Evolutionary conservation across 2,329 filamentous ascomycete genomes (phyloP).

Genomic region (Fusarium sp.): DNA sequence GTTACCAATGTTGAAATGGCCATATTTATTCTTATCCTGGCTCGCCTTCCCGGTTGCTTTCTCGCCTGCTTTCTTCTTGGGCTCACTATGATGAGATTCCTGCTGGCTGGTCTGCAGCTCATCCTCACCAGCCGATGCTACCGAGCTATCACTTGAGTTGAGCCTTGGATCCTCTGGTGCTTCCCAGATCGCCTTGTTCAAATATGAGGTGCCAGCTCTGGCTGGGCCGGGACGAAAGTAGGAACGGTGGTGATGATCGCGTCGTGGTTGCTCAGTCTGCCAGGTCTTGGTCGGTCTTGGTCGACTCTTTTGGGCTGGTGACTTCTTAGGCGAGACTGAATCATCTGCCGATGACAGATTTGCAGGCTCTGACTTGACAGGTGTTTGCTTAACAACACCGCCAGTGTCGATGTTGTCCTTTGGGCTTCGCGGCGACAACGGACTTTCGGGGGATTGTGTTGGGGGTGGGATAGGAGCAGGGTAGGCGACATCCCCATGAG

Average conservation of each 20-base stretch:
- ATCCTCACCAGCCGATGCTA: slow-evolving; percentile 20
- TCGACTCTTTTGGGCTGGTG: slow-evolving; percentile 3
- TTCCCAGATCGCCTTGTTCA: slow-evolving; percentile 35
- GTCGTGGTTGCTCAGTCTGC: slow-evolving; percentile 32
- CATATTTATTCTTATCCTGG: slow-evolving; percentile 40
- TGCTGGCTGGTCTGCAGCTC: background rate
- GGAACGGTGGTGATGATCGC: slow-evolving; percentile 7
- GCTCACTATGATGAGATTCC: background rate
- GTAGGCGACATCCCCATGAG: slow-evolving; percentile 23
- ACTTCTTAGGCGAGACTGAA: background rate
- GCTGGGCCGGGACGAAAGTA: slow-evolving; percentile 30
- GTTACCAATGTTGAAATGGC: slow-evolving; percentile 66
- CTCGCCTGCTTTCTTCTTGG: slow-evolving; percentile 1
- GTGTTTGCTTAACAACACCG: background rate
- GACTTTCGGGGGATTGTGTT: slow-evolving; percentile 23
- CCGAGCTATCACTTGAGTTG: slow-evolving; percentile 24
- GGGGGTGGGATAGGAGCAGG: slow-evolving; percentile 21
- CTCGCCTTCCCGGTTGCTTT: background rate
- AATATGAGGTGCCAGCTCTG: slow-evolving; percentile 34
- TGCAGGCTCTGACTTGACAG: slow-evolving; percentile 4
- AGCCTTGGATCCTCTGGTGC: background rate
- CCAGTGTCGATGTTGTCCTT: background rate
- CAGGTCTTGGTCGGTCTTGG: slow-evolving; percentile 34
- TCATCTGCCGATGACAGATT: background rate
- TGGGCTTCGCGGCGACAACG: slow-evolving; percentile 12